Conservation (phyloP, 2,329 filamentous ascomycete genomes). For the Lasiodiplodia hormozganensis region DNA sequence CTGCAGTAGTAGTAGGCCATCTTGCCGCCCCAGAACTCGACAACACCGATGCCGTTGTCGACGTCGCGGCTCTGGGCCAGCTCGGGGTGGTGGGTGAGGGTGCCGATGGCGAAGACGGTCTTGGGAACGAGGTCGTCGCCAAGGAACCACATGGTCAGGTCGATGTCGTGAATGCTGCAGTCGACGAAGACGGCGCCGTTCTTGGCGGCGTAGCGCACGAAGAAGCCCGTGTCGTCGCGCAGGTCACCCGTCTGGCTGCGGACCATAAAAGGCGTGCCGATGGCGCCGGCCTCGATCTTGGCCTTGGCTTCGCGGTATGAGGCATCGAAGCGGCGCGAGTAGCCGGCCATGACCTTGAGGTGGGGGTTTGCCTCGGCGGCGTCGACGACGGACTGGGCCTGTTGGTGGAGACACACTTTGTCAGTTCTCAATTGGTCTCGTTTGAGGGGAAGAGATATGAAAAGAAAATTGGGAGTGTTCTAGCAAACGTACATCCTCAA, state of each 20-base stretch:
- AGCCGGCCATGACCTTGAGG: constrained; percentile 54
- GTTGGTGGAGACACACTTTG: not conserved
- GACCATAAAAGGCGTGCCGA: constrained; percentile 50
- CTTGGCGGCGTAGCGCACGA: constrained; percentile 49
- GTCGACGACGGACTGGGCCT: constrained; percentile 42
- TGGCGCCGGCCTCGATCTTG: constrained; percentile 38
- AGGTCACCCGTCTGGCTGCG: constrained; percentile 53
- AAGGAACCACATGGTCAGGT: constrained; percentile 52
- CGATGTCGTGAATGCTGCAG: constrained; percentile 54
- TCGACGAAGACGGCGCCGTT: constrained; percentile 56
- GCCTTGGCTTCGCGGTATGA: constrained; percentile 31
- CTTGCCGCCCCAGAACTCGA: constrained; percentile 54
- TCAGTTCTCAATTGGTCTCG: constrained; percentile 9
- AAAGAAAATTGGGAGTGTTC: too few species aligned
- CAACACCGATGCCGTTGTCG: constrained; percentile 54
- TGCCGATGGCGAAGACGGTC: constrained; percentile 46
- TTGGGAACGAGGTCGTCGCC: constrained; percentile 46
- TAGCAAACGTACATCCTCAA: constrained; percentile 38
- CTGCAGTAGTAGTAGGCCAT: constrained; percentile 55
- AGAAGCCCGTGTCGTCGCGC: constrained; percentile 48
- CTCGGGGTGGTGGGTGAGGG: constrained; percentile 45
- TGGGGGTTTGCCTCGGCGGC: constrained; percentile 45
- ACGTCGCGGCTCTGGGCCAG: constrained; percentile 49
- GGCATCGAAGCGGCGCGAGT: constrained; percentile 55
- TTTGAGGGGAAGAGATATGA: not conserved